Evolutionary conservation across 805 yeast species (phyloP).

Genomic region (Wickerhamomyces kurtzmanii): DNA sequence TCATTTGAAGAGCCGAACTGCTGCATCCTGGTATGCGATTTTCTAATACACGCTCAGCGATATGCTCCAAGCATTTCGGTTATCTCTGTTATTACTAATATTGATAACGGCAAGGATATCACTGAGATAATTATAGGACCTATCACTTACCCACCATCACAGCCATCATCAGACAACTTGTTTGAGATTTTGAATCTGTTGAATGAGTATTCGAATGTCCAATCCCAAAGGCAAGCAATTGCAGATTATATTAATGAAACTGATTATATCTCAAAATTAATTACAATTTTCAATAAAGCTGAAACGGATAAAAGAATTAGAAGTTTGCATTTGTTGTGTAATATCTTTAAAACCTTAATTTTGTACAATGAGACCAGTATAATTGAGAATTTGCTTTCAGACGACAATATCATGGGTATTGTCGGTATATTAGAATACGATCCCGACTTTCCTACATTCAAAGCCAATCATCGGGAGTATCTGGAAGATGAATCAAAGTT

Average conservation of each 20-base stretch:
- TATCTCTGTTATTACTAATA: slow-evolving; percentile 52
- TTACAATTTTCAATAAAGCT: slow-evolving; percentile 40
- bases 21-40: slow-evolving; percentile 76
- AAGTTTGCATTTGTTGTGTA: slow-evolving; percentile 58
- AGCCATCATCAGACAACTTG: slow-evolving; percentile 41
- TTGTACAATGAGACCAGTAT: slow-evolving; percentile 62
- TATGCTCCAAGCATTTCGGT: slow-evolving; percentile 59
- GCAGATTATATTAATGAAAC: slow-evolving; percentile 43
- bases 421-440: slow-evolving; percentile 86
- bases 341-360: slow-evolving; percentile 60
- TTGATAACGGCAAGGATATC: slow-evolving; percentile 39
- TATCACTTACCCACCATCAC: slow-evolving; percentile 48
- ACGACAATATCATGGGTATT: slow-evolving; percentile 43
- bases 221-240: slow-evolving; percentile 52
- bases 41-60: slow-evolving; percentile 60
- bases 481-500: slow-evolving; percentile 47
- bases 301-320: slow-evolving; percentile 44
- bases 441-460: slow-evolving; percentile 71
- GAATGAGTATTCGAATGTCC: slow-evolving; percentile 51
- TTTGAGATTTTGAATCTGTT: slow-evolving; percentile 44
- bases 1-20: slow-evolving; percentile 91
- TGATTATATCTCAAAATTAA: slow-evolving; percentile 42
- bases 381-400: slow-evolving; percentile 46
- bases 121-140: slow-evolving; percentile 81
- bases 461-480: slow-evolving; percentile 72